A percentile compares a stretch with the other conserved stretches of the same genome.
phyloP scores from a whole-genome alignment of 2,329 filamentous ascomycete species.

The Microsporum canis region DNA sequence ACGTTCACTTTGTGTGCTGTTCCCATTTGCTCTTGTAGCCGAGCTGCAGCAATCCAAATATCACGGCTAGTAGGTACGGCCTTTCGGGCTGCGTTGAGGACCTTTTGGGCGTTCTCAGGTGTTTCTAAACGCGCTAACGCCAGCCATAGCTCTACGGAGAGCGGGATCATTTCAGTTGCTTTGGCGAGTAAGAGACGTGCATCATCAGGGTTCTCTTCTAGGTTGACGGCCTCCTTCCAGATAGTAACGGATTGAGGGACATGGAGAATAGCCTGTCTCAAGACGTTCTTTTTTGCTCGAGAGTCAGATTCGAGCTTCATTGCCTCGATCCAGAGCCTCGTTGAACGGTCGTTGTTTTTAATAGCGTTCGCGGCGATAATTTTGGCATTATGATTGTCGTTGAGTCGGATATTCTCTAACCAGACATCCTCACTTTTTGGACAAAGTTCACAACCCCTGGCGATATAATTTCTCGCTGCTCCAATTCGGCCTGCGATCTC shows the following conservation, averaged over 20 bases:
- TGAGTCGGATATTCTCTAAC: constrained; percentile 89
- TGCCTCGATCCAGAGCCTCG: constrained; percentile 85
- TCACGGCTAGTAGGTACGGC: constrained; percentile 86
- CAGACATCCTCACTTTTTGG: constrained; percentile 91
- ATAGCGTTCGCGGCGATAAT: constrained; percentile 91
- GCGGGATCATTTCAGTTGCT: constrained; percentile 86
- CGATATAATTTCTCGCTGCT: constrained; percentile 76
- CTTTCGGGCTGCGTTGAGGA: constrained; percentile 89
- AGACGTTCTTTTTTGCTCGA: constrained; percentile 80
- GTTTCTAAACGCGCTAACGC: constrained; percentile 81
- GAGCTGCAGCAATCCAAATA: constrained; percentile 90
- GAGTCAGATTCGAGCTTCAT: constrained; percentile 81
- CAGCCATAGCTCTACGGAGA: constrained; percentile 91
- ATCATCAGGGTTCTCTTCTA: constrained; percentile 82
- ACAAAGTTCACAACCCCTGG: constrained; percentile 77
- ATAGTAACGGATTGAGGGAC: constrained; percentile 88
- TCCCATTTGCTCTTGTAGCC: constrained; percentile 81
- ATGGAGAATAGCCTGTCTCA: constrained; percentile 81
- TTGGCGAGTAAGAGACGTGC: constrained; percentile 83
- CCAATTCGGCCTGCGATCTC: constrained; percentile 87
- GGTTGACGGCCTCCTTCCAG: constrained; percentile 96
- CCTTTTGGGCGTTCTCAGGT: constrained; percentile 83
- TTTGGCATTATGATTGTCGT: constrained; percentile 86
- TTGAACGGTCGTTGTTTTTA: constrained; percentile 78
- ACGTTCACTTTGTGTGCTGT: constrained; percentile 71